Base-by-base conservation (phyloP, 208 protist species). In the Acanthamoeba castellanii region DNA sequence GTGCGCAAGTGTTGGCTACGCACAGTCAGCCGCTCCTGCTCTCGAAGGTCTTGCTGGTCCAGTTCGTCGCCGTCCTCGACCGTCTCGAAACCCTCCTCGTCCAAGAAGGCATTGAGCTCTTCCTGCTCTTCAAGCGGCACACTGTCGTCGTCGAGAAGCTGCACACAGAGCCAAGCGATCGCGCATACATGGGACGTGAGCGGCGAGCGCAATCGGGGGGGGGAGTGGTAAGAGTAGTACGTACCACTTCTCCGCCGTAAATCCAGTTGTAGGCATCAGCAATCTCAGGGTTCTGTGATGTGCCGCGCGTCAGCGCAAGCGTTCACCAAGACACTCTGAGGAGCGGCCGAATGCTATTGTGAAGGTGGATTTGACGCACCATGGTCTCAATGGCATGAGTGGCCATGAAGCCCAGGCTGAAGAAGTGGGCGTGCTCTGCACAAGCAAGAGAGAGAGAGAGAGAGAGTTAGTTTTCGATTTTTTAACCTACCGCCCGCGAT, bases 361-460 rank as follows among this genome's bases (percentile, higher is more conserved):
- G 42, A 3, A 45, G 42, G 42, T 45, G 16, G 3, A 61, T 22
- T 74, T 74, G 1, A 78, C 70, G 70, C 25, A 85, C 76, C 22
- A 16, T 34, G 6, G 76, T 85, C 20, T 57, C 13, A 34, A 85
- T 59, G 25, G 76, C 76, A 27, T 85, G 76, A 20, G 76, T 57
- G 20, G 76, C 76, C 76, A 85, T 37, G 47, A 85, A 85, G 76
- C 57, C 76, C 45, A 85, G 76, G 47, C 45, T 85, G 76, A 85
- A 85, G 76, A 32, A 85, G 37, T 50, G 37, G 18, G 76, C 47
- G 47, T 85, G 34, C 25, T 85, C 76, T 85, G 30, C 30, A 22
- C 14, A 8, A 0, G 42, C 25, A 34, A 81, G 37, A 22, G 4
- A 3, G 14, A 45, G n/a, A 47, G 0, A 45, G 42, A 45, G 1